Percentiles rank a stretch among this genome's conserved stretches.
phyloP scores from a whole-genome alignment of 345 rosid species.

The Rhodamnia argentea region DNA sequence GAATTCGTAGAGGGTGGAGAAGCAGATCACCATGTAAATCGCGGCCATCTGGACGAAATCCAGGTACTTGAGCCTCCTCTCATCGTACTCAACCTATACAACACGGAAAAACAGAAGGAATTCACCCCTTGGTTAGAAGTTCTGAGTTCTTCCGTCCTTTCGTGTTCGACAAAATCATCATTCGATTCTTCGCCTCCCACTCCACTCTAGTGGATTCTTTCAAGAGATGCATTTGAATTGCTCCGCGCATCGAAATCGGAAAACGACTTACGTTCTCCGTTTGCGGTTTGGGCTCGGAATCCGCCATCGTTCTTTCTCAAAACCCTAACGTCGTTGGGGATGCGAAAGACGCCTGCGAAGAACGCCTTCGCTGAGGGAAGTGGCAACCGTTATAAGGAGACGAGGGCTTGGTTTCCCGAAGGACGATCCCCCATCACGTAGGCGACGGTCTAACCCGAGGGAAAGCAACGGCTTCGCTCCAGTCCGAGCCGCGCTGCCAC shows the following conservation, averaged over 20 bases:
- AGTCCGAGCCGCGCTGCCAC: background rate
- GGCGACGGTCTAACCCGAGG: background rate
- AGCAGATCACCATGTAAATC: constrained; percentile 28
- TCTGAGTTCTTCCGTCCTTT: background rate
- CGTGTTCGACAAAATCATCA: background rate
- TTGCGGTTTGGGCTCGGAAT: constrained; percentile 10
- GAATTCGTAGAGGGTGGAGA: constrained; percentile 40
- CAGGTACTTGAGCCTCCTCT: constrained; percentile 43
- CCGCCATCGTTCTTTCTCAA: constrained; percentile 8
- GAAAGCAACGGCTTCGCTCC: background rate
- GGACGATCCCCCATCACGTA: no score
- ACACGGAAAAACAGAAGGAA: background rate
- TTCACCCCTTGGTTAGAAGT: background rate
- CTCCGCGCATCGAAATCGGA: background rate
- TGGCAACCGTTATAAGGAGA: background rate
- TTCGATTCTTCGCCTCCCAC: background rate
- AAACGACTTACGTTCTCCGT: constrained; percentile 2
- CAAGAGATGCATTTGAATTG: background rate
- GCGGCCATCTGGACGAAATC: constrained; percentile 45
- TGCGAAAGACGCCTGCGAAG: background rate
- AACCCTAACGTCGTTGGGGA: background rate
- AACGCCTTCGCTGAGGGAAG: background rate
- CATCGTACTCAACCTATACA: constrained; percentile 13
- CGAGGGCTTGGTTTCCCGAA: background rate
- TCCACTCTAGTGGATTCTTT: background rate